Base-by-base conservation (phyloP, 352 stramenopile genomes). In the Phytophthora quininea region DNA sequence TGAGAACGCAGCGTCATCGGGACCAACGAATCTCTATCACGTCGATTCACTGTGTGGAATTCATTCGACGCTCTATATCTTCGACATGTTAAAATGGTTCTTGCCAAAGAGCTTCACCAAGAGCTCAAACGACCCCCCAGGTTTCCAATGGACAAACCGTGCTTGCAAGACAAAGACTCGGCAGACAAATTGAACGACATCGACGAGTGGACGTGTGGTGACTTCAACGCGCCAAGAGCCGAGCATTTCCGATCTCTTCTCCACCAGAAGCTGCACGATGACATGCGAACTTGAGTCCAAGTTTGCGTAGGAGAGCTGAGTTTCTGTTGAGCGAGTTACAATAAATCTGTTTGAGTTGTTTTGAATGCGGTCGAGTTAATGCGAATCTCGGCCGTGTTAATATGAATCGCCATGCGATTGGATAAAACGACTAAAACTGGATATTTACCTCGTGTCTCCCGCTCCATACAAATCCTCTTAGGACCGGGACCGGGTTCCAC, bases 111-210 rank as follows among this genome's bases (percentile, higher is more conserved):
- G 19, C 19, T 24, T 24, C 19, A 24, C 19, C 19, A 24, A 24
- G 19, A 24, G 19, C 19, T 24, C 19, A 24, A 24, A 24, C 19
- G 19, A 24, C 19, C 19, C 19, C 19, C 19, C 19, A 24, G 19
- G 0, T 24, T 24, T 49, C 49, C 37, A 32, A 50, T 37, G 32
- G 52, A 49, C 9, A n/a, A 58, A 37, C 7, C 33, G 43, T 14
- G 32, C 49, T 4, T 30, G 38, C 19, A 14, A 32, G 4, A 48
- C 51, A 35, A 58, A 58, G n/a, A 33, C 51, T 8, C 51, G 48
- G 24, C 51, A 58, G 45, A 27, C 52, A 6, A 58, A 58, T 42
- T 50, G 51, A 5, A 33, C 6, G 7, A 58, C 40, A 58, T 58
- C 8, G 52, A 19, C 5, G 24, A 8, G 19, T 58, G 52, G 52